Conservation (phyloP, 2,329 filamentous ascomycete genomes). For the Tolypocladium ophioglossoides region DNA sequence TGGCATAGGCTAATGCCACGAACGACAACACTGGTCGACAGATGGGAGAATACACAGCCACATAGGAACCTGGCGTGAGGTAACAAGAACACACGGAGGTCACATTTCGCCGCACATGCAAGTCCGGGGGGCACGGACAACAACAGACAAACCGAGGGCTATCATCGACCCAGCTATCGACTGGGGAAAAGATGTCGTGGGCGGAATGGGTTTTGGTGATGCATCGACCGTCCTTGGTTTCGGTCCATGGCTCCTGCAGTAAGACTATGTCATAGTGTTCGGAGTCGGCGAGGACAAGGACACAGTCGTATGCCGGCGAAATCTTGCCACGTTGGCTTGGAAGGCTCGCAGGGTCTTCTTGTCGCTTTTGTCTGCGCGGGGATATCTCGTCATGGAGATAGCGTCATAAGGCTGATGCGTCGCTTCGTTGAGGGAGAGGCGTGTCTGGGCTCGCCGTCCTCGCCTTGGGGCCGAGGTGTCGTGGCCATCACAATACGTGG, state of each 20-base stretch:
- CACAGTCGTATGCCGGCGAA: conserved; percentile 5
- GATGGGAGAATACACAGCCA: not conserved
- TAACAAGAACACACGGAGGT: not conserved
- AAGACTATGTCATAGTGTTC: conserved; percentile 7
- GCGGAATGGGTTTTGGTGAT: conserved; percentile 3
- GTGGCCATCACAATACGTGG: no score
- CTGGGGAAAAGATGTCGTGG: conserved; percentile 2
- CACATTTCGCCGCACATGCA: not conserved
- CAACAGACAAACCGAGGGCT: conserved; percentile 1
- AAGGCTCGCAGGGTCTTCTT: conserved; percentile 2
- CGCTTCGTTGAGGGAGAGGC: no score
- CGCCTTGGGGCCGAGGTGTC: no score
- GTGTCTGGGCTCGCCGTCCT: no score
- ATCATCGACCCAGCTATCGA: conserved; percentile 4
- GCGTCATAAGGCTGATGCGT: no score
- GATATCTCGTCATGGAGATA: not conserved
- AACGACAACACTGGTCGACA: not conserved
- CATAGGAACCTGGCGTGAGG: not conserved
- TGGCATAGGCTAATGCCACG: not conserved
- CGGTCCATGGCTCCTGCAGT: conserved; percentile 8
- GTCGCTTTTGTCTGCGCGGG: not conserved
- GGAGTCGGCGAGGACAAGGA: conserved; percentile 6
- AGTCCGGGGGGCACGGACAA: not conserved
- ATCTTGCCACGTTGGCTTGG: conserved; percentile 8
- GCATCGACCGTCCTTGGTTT: conserved; percentile 1